These are phyloP conservation scores for Infundibulicybe gibba DNA, from an alignment of 768 basidiomycete genomes.

Conservation along the genomic window DNA sequence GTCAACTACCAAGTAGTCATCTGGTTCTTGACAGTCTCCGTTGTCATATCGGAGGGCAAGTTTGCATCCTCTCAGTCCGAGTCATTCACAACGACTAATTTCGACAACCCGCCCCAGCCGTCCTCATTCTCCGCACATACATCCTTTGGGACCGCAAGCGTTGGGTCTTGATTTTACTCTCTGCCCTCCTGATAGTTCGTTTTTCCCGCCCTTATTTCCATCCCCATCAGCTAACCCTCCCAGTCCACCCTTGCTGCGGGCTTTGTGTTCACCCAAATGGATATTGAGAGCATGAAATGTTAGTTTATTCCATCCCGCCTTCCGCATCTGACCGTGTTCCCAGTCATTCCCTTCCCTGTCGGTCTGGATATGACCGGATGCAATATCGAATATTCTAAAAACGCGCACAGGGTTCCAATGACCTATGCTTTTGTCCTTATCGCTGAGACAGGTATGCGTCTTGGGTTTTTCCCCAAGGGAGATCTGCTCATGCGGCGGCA, in stretches of 20 bases:
- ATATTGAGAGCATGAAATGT: not conserved
- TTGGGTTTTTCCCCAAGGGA: not conserved
- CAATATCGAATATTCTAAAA: not conserved
- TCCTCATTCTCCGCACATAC: conserved; percentile 6
- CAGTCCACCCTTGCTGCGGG: not conserved
- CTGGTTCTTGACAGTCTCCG: not conserved
- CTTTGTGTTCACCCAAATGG: not conserved
- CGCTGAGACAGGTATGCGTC: conserved; percentile 3
- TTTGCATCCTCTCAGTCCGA: not conserved
- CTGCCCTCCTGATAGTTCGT: conserved; percentile 1
- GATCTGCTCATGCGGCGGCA: not conserved
- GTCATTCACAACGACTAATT: not conserved
- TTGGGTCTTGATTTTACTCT: not conserved
- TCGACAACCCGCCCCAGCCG: not conserved
- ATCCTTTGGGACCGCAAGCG: conserved; percentile 6
- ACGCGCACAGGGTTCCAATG: not conserved
- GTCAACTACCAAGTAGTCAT: not conserved
- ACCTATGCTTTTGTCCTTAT: not conserved
- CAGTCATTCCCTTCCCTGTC: not conserved
- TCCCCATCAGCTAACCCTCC: not conserved
- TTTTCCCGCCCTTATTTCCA: not conserved
- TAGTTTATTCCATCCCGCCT: not conserved
- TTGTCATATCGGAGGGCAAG: not conserved
- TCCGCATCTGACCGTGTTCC: not conserved
- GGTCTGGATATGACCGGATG: not conserved